Conservation (phyloP, 345 rosid species). For the Balakata baccata region DNA sequence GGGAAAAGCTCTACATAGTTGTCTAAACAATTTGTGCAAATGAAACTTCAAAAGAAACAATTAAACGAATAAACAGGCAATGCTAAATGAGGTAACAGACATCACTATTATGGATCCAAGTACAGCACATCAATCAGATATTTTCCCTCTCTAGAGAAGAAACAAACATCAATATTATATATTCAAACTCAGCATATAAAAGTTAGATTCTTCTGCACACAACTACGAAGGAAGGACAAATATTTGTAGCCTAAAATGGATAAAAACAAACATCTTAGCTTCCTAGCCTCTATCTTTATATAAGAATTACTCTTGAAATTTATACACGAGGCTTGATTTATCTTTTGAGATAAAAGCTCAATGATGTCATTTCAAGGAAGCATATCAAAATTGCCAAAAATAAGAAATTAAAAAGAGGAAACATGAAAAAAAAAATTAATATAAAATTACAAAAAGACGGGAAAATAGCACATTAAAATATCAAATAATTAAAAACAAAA, state of each 20-base stretch:
- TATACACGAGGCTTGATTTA: background rate
- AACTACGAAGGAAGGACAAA: background rate
- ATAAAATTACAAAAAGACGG: background rate
- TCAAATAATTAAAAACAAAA: background rate
- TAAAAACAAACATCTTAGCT: background rate
- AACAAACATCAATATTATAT: background rate
- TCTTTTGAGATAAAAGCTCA: background rate
- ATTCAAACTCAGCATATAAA: background rate
- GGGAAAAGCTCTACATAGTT: background rate
- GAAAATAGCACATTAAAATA: background rate
- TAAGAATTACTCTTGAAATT: constrained; percentile 3
- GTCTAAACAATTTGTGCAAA: background rate
- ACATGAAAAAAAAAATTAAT: background rate
- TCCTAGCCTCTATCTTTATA: background rate
- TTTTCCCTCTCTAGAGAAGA: background rate
- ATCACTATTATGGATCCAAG: background rate
- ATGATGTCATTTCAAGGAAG: background rate
- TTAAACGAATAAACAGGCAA: background rate
- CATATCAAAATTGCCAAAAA: background rate
- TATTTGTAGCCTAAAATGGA: background rate
- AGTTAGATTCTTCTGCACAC: background rate
- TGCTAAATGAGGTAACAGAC: background rate
- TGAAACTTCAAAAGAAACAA: background rate
- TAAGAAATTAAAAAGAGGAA: background rate
- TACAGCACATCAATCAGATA: background rate